Base-by-base conservation (phyloP, 75 land plant genomes). In the Pseudotsuga menziesii region DNA sequence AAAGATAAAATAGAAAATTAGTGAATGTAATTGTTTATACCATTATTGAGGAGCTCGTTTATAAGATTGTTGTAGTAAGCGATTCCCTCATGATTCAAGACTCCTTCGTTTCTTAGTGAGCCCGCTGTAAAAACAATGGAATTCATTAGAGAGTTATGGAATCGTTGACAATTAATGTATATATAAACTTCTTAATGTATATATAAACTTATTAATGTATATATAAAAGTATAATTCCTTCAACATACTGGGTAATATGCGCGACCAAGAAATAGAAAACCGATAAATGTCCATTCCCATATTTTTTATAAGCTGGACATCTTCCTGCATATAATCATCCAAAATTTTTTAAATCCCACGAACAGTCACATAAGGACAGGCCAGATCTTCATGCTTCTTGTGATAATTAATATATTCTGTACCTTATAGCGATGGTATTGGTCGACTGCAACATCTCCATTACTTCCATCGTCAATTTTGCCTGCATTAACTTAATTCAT, bases 1-100 rank as follows among this genome's bases (percentile, higher is more conserved):
- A 29, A 29, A 29, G 1, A 29, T 29, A 1, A 29, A 29, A 0
- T 29, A 29, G 32, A 29, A 29, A 29, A 29, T 29, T 29, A 29
- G 32, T 29, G 1, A 29, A 29, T 29, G 32, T 29, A 29, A 29
- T 58, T 0, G 1, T 16, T 16, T 73, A 7, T 62, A 79, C 80
- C 80, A 58, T 72, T 39, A 0, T 61, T 60, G 8, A 82, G 71
- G 35, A 82, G 75, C 23, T 57, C 75, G 48, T 82, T 73, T 35
- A 82, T 82, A 22, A 82, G 80, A 55, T 73, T 80, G 64, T 82
- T 82, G 70, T 82, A 82, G 75, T 78, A 82, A 9, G 75, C 61
- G 27, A 82, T 57, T 9, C 83, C 83, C 57, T 61, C 66, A 5
- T 7, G 63, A 73, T 82, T 82, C 16, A 78, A 36, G 48, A 26